Evolutionary conservation across 2,329 filamentous ascomycete species (phyloP), one percentile per base, ranked within the genome.

Genomic region (Ophiocordyceps robertsii): DNA sequence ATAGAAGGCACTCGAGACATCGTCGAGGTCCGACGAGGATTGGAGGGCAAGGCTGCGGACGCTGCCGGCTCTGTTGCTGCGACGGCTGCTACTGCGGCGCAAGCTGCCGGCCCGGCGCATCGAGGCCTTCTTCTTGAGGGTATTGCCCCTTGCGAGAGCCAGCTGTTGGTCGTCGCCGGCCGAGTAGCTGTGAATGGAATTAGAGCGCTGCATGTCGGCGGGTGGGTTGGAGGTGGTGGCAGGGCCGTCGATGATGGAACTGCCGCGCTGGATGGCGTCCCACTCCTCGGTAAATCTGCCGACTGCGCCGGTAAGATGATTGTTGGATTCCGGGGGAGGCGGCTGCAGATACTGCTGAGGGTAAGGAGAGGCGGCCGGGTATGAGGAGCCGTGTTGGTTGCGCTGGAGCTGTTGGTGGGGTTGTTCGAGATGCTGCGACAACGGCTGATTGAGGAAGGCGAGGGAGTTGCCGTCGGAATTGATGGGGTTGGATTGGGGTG

Each of bases 121-220:
- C 10, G 88, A 94, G 21, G 69, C 69, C 63, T 87, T 92, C 71
- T 96, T 96, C 69, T 86, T 92, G 52, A 96, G 70, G 0, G 89
- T 95, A 46, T 86, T 85, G 39, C 65, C 64, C 17, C 33, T 16
- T 36, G 73, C 63, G 40, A 65, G 63, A 27, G 72, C 61, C 35
- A 64, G 56, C 38, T 61, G 58, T 33, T 60, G 54, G 39, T 54
- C 63, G 44, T 72, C 64, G 61, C 73, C 56, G 54, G 69, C 54
- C 51, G 68, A 59, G 56, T 65, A 73, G 52, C 71, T 75, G 43
- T 71, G 70, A 46, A 72, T 68, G 12, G 80, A 84, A 47, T 69
- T 69, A 43, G 80, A 73, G 50, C 80, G 77, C 58, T 80, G 72
- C 62, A 81, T 69, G 49, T 47, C 53, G 50, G 44, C 38, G 51